Conservation (phyloP, 768 basidiomycete species). For the Kwoniella shandongensis region DNA sequence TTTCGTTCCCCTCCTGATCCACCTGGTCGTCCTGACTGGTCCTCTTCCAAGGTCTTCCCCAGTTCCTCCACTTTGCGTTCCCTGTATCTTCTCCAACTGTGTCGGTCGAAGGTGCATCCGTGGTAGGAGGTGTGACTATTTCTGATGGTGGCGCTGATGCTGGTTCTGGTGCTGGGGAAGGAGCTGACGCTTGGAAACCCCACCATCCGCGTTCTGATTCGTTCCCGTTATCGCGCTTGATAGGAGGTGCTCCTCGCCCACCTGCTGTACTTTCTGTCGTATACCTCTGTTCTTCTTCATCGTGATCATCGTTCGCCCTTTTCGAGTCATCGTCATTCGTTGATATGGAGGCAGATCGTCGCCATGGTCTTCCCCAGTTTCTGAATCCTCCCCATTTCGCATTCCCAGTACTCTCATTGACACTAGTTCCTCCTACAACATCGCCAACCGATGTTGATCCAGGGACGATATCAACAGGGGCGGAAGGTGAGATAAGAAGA, state of each 20-base stretch:
- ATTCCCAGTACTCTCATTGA: slow-evolving; percentile 6
- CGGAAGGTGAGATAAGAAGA: background rate
- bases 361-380: slow-evolving; percentile 14
- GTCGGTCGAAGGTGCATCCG: background rate
- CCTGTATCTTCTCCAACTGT: slow-evolving; percentile 5
- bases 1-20: slow-evolving; percentile 89
- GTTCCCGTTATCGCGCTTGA: no score
- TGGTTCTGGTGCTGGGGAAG: background rate
- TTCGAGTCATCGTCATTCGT: no score
- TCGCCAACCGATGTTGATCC: background rate
- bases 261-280: no score
- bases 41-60: slow-evolving; percentile 16
- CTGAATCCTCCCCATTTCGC: slow-evolving; percentile 3
- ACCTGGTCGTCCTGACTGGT: slow-evolving; percentile 71
- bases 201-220: background rate
- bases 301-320: no score
- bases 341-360: no score
- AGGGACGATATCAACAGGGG: background rate
- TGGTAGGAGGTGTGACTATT: background rate
- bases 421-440: background rate
- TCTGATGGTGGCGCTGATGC: no score
- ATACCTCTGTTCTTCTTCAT: no score
- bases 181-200: background rate
- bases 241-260: background rate
- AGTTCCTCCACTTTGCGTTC: slow-evolving; percentile 11